Percentiles rank a stretch among this genome's conserved stretches.
Evolutionary conservation across 116 monocot genomes (phyloP).

Genomic region (Dioscorea cayenensis): DNA sequence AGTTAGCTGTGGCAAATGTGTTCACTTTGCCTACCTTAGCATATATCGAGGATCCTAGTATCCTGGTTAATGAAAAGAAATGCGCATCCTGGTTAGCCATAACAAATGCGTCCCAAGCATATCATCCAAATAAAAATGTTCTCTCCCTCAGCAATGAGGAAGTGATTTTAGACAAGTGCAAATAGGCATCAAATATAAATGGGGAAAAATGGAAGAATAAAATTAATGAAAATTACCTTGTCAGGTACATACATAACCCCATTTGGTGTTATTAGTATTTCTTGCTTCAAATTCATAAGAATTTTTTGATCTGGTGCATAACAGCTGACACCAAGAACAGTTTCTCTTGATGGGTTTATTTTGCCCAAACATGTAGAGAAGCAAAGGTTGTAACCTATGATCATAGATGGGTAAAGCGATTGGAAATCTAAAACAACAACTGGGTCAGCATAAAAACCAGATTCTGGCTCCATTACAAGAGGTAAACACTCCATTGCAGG

Average conservation of each 20-base stretch:
- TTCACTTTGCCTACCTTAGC: too few relatives aligned
- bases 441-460: constrained; percentile 90
- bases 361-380: constrained; percentile 87
- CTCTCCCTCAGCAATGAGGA: background rate
- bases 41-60: too few relatives aligned
- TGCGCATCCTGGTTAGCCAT: too few relatives aligned
- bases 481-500: constrained; percentile 99
- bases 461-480: constrained; percentile 96
- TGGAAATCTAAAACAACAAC: constrained; percentile 97
- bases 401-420: constrained; percentile 98
- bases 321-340: constrained; percentile 73
- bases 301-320: constrained; percentile 47
- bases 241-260: constrained; percentile 76
- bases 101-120: too few relatives aligned
- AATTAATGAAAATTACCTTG: constrained; percentile 36
- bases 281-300: constrained; percentile 44
- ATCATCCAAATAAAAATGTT: too few relatives aligned
- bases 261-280: constrained; percentile 73
- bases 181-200: background rate
- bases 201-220: background rate
- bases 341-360: constrained; percentile 47
- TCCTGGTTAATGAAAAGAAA: too few relatives aligned
- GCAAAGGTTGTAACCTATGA: constrained; percentile 97
- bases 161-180: too few relatives aligned
- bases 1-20: too few relatives aligned